Base-by-base conservation (phyloP, 805 yeast genomes). In the Myxozyma neglecta region DNA sequence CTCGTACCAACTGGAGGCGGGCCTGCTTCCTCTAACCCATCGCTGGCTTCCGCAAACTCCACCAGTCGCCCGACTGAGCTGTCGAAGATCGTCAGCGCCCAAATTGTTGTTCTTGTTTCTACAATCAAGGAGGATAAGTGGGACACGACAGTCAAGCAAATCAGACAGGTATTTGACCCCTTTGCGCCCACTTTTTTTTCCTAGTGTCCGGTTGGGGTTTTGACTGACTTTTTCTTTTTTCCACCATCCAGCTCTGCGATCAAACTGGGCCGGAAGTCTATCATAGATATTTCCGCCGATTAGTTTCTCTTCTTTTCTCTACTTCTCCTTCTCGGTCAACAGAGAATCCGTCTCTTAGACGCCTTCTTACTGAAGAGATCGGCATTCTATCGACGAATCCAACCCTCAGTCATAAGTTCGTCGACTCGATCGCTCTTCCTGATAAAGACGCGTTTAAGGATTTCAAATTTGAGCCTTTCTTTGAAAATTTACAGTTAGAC, bases 71-170 rank as follows among this genome's bases (percentile, higher is more conserved):
- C 64, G 35, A 54, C 67, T n/a, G 67, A 63, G 56, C 51, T 63
- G 37, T 63, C 67, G 44, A 69, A 65, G 69, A 81, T 82, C 55
- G 73, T 80, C 49, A 70, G 79, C 60, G 80, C 84, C 40, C 90
- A 86, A 72, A 70, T 86, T 46, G 77, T 82, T 18, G 76, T 85
- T 53, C 73, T 85, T 53, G 74, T 81, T 53, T 75, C 82, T 43
- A 79, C 82, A 24, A 73, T 80, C 63, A 71, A 76, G 37, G 73
- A 73, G 29, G 72, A 73, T 24, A 80, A 79, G 71, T 77, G 80
- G 70, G 74, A 73, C 29, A 62, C 73, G 20, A 75, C 79, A 34
- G 70, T 72, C 53, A 68, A 70, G 44, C 83, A 85, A 70, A 83
- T 85, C 69, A 76, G 78, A 59, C 76, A 75, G 66, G 71, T 69